Conservation (phyloP, 129 eudicot species). For the Mikania micrantha region DNA sequence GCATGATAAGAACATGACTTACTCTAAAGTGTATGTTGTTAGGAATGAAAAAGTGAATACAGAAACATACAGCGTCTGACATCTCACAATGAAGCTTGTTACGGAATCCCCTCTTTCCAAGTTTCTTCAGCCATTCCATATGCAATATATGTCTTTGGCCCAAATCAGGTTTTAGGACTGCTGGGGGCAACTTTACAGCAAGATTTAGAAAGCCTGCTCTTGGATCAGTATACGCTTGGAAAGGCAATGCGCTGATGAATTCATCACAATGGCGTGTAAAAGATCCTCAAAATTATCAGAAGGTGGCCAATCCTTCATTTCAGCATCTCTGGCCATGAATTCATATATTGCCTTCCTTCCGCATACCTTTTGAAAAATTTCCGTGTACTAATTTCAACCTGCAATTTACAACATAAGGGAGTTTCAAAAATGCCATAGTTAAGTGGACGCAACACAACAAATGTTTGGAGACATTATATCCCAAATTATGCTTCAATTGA, state of each 20-base stretch:
- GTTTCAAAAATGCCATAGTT: not conserved
- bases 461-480: not conserved
- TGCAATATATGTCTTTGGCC: constrained; percentile 91
- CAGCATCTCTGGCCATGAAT: constrained; percentile 79
- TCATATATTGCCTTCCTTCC: constrained; percentile 45
- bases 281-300: constrained; percentile 59
- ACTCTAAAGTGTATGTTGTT: not conserved
- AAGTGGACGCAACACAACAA: not conserved
- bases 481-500: not conserved
- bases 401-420: constrained; percentile 5
- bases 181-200: constrained; percentile 60
- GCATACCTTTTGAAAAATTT: constrained; percentile 60
- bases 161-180: constrained; percentile 57
- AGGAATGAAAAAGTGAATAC: not conserved
- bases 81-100: constrained; percentile 83
- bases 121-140: constrained; percentile 72
- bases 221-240: constrained; percentile 70
- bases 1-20: not conserved
- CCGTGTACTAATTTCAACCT: constrained; percentile 61
- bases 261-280: constrained; percentile 78
- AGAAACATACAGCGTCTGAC: constrained; percentile 80
- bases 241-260: constrained; percentile 73
- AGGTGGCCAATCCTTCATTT: constrained; percentile 91
- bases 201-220: constrained; percentile 64
- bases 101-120: constrained; percentile 84